phyloP scores from a whole-genome alignment of 257 asterid species.

The Scutellaria baicalensis region DNA sequence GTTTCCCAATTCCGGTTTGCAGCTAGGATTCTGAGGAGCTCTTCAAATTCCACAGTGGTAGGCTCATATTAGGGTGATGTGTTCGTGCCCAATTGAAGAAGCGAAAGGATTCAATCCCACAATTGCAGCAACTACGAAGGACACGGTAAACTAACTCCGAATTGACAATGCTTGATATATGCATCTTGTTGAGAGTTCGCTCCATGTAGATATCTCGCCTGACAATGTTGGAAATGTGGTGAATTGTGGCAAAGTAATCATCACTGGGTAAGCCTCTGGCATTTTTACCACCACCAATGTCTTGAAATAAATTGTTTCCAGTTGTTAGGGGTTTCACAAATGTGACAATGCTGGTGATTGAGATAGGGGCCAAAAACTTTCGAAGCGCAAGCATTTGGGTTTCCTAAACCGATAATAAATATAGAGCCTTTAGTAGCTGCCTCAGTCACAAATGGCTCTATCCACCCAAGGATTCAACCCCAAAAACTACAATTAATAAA shows the following conservation, averaged over 20 bases:
- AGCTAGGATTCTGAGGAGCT: conserved; percentile 79
- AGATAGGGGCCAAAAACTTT: conserved; percentile 13
- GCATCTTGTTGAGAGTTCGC: conserved; percentile 89
- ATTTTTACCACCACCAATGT: conserved; percentile 11
- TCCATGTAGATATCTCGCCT: conserved; percentile 88
- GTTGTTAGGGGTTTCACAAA: conserved; percentile 22
- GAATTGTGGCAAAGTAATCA: conserved; percentile 83
- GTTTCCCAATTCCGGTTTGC: conserved; percentile 83
- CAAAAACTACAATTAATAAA: not conserved
- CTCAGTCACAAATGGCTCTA: not conserved
- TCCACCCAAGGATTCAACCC: not conserved
- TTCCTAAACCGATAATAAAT: not conserved
- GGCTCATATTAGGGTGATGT: conserved; percentile 87
- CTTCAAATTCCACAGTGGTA: conserved; percentile 83
- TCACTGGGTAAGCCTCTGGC: conserved; percentile 51
- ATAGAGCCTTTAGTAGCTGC: not conserved
- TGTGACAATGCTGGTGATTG: conserved; percentile 11
- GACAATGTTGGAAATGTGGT: conserved; percentile 90
- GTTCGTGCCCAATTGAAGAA: conserved; percentile 94
- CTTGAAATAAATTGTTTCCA: conserved; percentile 21
- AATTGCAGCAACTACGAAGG: conserved; percentile 66
- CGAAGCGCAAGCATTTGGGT: conserved; percentile 20
- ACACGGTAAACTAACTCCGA: conserved; percentile 87
- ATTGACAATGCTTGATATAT: conserved; percentile 55
- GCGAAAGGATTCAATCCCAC: conserved; percentile 87